Evolutionary conservation across 495 filamentous ascomycete species (phyloP), one percentile per base, ranked within the genome.

Genomic region (Cudoniella acicularis): DNA sequence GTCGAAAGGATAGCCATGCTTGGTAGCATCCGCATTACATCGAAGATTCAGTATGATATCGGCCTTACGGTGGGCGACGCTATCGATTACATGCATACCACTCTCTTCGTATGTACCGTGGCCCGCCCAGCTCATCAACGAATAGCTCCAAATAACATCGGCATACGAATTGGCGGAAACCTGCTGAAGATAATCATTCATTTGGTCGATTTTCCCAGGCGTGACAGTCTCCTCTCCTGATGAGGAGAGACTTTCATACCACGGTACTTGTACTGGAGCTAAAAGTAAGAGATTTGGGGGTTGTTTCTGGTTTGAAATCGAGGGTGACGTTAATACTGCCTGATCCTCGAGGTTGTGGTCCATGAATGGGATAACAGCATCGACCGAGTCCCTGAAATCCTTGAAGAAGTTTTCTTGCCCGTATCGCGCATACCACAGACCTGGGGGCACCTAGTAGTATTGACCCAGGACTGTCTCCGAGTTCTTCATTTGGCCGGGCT

Each of bases 361-460:
- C 60, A 73, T 63, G 46, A 65, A 72, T 13, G 69, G 63, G 40
- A 71, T 64, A 52, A 83, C 68, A 46, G 64, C 62, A 41, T 75
- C 72, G 43, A 84, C 73, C 13, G 72, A 66, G 20, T 73, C 67
- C 56, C 73, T 72, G 69, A 79, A 86, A 42, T 72, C 66, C 50
- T 72, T 68, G 17, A 82, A 64, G 36, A 70, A 72, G 46, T 74
- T 75, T 36, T 70, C 65, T 30, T 70, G 71, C 30, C 82, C 71
- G 63, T 83, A 72, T 52, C 77, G 71, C 55, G 80, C 77, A 67
- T 81, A 75, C 83, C 81, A 87, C 22, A 84, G 62, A 10, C 84
- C 84, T n/a, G 3, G 73, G 70, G 45, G 75, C 69, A 10, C 78
- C 80, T 41, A 82, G 65, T 43, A 83, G 42, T 42, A 82, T 67